Conservation (phyloP, 106 monocot genomes). For the Narthecium ossifragum region DNA sequence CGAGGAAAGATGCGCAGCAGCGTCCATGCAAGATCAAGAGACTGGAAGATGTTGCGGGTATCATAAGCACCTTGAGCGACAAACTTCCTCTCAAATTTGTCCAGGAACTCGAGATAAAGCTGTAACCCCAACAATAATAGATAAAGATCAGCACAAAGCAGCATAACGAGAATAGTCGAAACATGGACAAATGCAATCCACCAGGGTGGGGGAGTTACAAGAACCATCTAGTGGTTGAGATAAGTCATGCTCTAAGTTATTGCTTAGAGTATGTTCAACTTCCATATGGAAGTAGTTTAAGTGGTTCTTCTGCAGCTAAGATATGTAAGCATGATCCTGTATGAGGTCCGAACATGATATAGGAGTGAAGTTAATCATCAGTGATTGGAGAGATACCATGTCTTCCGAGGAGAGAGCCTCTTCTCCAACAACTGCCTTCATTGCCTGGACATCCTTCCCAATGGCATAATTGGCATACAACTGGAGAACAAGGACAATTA, state of each 20-base stretch:
- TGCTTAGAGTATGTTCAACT: too few relatives aligned
- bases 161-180: too few relatives aligned
- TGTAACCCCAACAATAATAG: slow-evolving; percentile 22
- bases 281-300: too few relatives aligned
- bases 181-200: too few relatives aligned
- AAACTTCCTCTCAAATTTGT: slow-evolving; percentile 95
- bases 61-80: slow-evolving; percentile 93
- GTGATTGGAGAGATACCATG: slow-evolving; percentile 79
- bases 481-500: slow-evolving; percentile 17
- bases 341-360: too few relatives aligned
- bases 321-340: too few relatives aligned
- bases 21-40: slow-evolving; percentile 88
- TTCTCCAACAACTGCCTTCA: slow-evolving; percentile 99
- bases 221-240: too few relatives aligned
- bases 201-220: too few relatives aligned
- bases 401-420: slow-evolving; percentile 97
- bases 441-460: slow-evolving; percentile 98
- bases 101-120: slow-evolving; percentile 95
- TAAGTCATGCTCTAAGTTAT: too few relatives aligned
- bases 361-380: too few relatives aligned
- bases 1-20: slow-evolving; percentile 94
- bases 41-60: slow-evolving; percentile 96
- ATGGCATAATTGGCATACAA: slow-evolving; percentile 99
- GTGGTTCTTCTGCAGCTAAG: too few relatives aligned
- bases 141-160: background rate